phyloP scores from a whole-genome alignment of 2,329 filamentous ascomycete species.

The Sarocladium oryzae region DNA sequence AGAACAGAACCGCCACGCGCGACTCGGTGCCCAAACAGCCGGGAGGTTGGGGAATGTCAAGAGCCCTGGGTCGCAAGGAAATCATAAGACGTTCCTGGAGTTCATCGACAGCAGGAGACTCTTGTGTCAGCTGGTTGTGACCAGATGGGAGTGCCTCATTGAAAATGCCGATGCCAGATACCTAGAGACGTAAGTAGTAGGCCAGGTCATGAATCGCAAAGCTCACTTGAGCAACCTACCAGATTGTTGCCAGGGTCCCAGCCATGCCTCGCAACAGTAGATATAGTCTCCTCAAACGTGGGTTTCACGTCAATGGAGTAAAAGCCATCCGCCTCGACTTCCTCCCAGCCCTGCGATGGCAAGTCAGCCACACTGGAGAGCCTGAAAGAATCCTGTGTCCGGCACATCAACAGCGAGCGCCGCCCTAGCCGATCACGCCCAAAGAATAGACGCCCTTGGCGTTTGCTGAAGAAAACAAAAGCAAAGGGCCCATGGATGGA shows the following conservation, averaged over 20 bases:
- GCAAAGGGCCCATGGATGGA: constrained; percentile 78
- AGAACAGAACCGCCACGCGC: constrained; percentile 77
- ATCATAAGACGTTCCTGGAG: constrained; percentile 49
- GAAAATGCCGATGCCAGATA: constrained; percentile 48
- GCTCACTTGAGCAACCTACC: constrained; percentile 9
- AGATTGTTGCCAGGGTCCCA: constrained; percentile 28
- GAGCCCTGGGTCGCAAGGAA: constrained; percentile 59
- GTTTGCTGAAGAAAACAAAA: constrained; percentile 73
- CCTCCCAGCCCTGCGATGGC: constrained; percentile 52
- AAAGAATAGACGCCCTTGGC: constrained; percentile 61
- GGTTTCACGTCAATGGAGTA: constrained; percentile 55
- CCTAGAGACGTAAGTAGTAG: constrained; percentile 40
- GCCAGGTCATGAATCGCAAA: constrained; percentile 8
- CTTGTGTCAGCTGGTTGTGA: constrained; percentile 13
- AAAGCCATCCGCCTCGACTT: constrained; percentile 80
- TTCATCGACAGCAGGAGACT: constrained; percentile 43
- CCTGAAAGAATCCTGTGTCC: constrained; percentile 38
- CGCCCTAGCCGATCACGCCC: constrained; percentile 83
- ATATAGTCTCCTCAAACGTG: constrained; percentile 21
- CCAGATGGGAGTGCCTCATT: constrained; percentile 39
- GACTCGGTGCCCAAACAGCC: constrained; percentile 30
- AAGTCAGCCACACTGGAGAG: constrained; percentile 66
- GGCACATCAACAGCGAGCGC: constrained; percentile 65
- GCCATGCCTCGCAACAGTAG: constrained; percentile 32
- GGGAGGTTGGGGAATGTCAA: constrained; percentile 57